Base-by-base conservation (phyloP, 1,284 basidiomycete species). In the Ceratobasidium papillatum region DNA sequence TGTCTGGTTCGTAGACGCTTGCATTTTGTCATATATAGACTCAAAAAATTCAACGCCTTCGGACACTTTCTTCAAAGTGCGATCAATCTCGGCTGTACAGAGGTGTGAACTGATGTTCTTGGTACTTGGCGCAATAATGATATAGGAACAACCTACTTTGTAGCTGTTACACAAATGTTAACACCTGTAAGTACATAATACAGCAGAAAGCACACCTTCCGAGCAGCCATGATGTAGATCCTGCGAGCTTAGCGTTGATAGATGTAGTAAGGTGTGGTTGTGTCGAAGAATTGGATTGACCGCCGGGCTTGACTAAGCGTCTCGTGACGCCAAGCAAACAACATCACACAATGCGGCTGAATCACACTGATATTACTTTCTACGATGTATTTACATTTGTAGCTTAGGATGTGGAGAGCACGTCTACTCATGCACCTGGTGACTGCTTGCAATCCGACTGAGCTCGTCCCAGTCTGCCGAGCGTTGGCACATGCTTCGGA, bases 11-110 rank as follows among this genome's bases (percentile, higher is more conserved):
- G 93, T 93, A 9, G 94, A 93, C 76, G 92, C 88, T 82, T 94
- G 93, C 90, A 98, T 96, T 88, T 98, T 98, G 82, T 96, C 95
- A 82, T 96, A 97, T 81, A 97, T 96, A 82, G 87, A 89, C 84
- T 98, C 96, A 82, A 98, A 98, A 79, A 93, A 86, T 86, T 98
- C 96, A 78, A 98, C 94, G 77, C 96, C 96, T 84, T 96, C 94
- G 45, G 91, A 80, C 79, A 98, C 95, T 86, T 94, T 95, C 87
- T 98, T 98, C 80, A 98, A 87, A 72, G 95, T 98, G 81, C 94
- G 90, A 88, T 98, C 96, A 79, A 98, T 97, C 85, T 98, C 96
- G 83, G 94, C 95, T 98, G 83, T 9, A 68, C 64, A 56, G 32
- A 32, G 9, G 30, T 63, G 38, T 52, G 32, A 75, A 65, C 65